phyloP scores from a whole-genome alignment of 2,329 filamentous ascomycete genomes.

The Aspergillus costaricaensis region DNA sequence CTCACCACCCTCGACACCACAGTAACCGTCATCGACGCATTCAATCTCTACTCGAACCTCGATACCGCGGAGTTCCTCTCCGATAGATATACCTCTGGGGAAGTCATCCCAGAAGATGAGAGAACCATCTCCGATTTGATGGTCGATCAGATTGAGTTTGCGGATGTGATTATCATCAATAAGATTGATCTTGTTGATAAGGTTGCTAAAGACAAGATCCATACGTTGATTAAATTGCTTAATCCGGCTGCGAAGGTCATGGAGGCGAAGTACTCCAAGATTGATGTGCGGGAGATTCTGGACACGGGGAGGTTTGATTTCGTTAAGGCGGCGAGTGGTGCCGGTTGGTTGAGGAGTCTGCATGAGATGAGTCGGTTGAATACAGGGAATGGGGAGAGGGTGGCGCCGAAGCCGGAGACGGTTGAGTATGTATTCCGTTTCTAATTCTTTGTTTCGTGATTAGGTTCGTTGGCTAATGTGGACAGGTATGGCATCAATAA shows the following conservation, averaged over 20 bases:
- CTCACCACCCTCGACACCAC: slow-evolving; percentile 70
- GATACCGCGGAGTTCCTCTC: slow-evolving; percentile 69
- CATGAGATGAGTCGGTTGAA: slow-evolving; percentile 67
- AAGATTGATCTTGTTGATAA: slow-evolving; percentile 65
- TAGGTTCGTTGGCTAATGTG: not conserved
- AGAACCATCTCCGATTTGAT: slow-evolving; percentile 73
- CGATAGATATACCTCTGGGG: slow-evolving; percentile 59
- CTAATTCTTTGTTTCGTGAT: too few species aligned
- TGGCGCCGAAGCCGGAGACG: slow-evolving; percentile 70
- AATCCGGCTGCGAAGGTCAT: slow-evolving; percentile 69
- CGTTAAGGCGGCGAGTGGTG: slow-evolving; percentile 63
- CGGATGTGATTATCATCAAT: slow-evolving; percentile 71
- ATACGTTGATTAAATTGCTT: slow-evolving; percentile 59
- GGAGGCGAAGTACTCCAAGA: slow-evolving; percentile 59
- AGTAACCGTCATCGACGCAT: slow-evolving; percentile 72
- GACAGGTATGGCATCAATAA: slow-evolving; percentile 66
- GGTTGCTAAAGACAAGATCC: slow-evolving; percentile 50
- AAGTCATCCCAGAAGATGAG: slow-evolving; percentile 68
- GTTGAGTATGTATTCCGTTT: slow-evolving; percentile 54
- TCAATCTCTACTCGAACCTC: slow-evolving; percentile 72
- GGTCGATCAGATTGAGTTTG: slow-evolving; percentile 77
- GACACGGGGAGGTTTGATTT: slow-evolving; percentile 67
- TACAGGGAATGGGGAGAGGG: slow-evolving; percentile 54
- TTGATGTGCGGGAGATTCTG: slow-evolving; percentile 65
- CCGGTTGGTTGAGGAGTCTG: slow-evolving; percentile 70